Conservation (phyloP, 2,329 filamentous ascomycete species). For the Gaeumannomyces sp. region DNA sequence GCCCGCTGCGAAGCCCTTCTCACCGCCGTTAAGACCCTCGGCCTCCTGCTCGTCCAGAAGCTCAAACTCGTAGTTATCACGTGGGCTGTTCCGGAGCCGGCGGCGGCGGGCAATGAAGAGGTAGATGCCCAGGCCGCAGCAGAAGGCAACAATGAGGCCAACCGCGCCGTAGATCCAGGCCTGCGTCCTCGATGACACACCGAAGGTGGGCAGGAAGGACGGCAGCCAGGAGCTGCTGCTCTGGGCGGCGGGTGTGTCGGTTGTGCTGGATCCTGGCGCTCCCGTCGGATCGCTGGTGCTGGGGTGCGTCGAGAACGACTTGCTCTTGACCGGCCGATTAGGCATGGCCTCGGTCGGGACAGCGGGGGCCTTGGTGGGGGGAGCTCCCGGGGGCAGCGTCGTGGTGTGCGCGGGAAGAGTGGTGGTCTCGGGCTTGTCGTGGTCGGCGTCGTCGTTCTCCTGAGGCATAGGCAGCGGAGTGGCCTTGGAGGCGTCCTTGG, state of each 20-base stretch:
- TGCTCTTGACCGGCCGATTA: constrained; percentile 46
- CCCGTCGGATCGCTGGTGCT: constrained; percentile 20
- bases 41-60: constrained; percentile 78
- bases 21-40: constrained; percentile 43
- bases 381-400: constrained; percentile 40
- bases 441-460: constrained; percentile 77
- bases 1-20: constrained; percentile 37
- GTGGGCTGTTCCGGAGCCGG: constrained; percentile 64
- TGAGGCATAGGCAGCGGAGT: constrained; percentile 73
- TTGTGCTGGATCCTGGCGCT: constrained; percentile 20
- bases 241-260: constrained; percentile 26
- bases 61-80: constrained; percentile 90
- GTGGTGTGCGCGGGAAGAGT: constrained; percentile 58
- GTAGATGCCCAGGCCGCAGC: constrained; percentile 72
- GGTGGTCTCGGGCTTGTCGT: constrained; percentile 59
- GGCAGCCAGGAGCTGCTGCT: constrained; percentile 63
- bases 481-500: constrained; percentile 68
- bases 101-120: constrained; percentile 74
- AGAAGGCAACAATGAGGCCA: constrained; percentile 80
- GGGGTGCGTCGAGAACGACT: constrained; percentile 14
- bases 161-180: constrained; percentile 89
- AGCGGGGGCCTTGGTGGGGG: constrained; percentile 34
- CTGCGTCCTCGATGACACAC: constrained; percentile 78
- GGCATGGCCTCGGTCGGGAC: constrained; percentile 47
- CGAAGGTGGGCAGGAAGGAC: constrained; percentile 84